phyloP scores from a whole-genome alignment of 1,139 yeast genomes.

The Kazachstania sp. region DNA sequence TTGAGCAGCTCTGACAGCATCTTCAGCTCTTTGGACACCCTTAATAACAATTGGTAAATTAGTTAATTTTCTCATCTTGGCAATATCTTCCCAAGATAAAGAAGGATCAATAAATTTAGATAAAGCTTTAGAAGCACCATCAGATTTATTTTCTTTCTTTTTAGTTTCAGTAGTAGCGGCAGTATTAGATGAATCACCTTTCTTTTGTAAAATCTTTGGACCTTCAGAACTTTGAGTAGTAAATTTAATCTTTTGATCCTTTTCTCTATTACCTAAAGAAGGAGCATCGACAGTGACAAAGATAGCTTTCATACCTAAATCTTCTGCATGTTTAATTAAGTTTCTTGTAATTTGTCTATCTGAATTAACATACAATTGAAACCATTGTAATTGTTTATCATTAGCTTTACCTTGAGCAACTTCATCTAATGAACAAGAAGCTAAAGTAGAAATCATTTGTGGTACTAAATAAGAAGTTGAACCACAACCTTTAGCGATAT shows the following conservation, averaged over 20 bases:
- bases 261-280: slow-evolving; percentile 87
- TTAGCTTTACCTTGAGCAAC: slow-evolving; percentile 49
- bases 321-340: slow-evolving; percentile 64
- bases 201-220: slow-evolving; percentile 26
- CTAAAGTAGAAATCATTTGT: slow-evolving; percentile 77
- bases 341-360: slow-evolving; percentile 53
- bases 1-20: slow-evolving; percentile 56
- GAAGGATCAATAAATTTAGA: slow-evolving; percentile 80
- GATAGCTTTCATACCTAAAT: slow-evolving; percentile 66
- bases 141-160: not conserved
- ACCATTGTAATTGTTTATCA: slow-evolving; percentile 60
- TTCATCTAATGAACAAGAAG: slow-evolving; percentile 68
- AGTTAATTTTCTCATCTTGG: slow-evolving; percentile 34
- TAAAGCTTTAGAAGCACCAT: slow-evolving; percentile 61
- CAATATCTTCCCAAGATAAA: slow-evolving; percentile 45
- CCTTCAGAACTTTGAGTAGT: slow-evolving; percentile 36
- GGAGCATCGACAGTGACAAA: slow-evolving; percentile 94
- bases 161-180: not conserved
- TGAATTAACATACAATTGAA: slow-evolving; percentile 77
- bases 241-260: slow-evolving; percentile 45
- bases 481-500: slow-evolving; percentile 66
- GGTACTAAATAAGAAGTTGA: slow-evolving; percentile 51
- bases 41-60: slow-evolving; percentile 46
- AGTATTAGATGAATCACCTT: slow-evolving; percentile 4
- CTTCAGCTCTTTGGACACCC: slow-evolving; percentile 68